Evolutionary conservation across 2,329 filamentous ascomycete species (phyloP), one percentile per base, ranked within the genome.

Genomic region (Ustulina deusta): DNA sequence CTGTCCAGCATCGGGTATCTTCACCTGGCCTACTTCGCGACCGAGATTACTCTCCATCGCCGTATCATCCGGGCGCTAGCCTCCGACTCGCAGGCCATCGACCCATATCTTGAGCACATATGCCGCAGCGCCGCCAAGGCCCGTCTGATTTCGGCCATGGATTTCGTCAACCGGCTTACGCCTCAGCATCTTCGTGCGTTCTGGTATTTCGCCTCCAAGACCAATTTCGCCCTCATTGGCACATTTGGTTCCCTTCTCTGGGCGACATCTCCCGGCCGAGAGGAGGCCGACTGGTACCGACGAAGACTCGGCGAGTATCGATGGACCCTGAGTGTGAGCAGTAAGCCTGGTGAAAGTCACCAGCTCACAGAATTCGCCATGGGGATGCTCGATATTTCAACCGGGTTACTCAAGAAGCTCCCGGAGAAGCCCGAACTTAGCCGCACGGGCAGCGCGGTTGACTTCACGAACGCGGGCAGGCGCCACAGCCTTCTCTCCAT

Each of bases 51-150:
- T 0, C 90, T 97, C 25, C 94, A 97, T 78, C 89, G 94, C 10
- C 92, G 93, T 74, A 97, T 97, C 75, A 93, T 97, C 66, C 91
- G 94, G 59, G 94, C 93, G 1, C 85, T 97, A 48, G 84, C 85
- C 46, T 79, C 83, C 0, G 79, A 78, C 60, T 69, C 72, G 2
- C 76, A 78, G 51, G 80, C 83, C 3, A 84, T 90, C 44, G 93
- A 97, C 76, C 87, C 91, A 0, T 97, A 97, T 74, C 89, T 97
- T 57, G 88, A 94, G 63, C 93, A 97, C 79, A 97, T 97, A 73
- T 97, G 94, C 80, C 93, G 95, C 61, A 94, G 91, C 65, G 95
- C 95, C 3, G 95, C 95, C 61, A 97, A 97, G 79, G 97, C 95
- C 0, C 91, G 95, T 6, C 86, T 98, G 38, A 97, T 97, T 76